Evolutionary conservation across 2,329 filamentous ascomycete species (phyloP), one percentile per base, ranked within the genome.

Genomic region (Colletotrichum sp.): DNA sequence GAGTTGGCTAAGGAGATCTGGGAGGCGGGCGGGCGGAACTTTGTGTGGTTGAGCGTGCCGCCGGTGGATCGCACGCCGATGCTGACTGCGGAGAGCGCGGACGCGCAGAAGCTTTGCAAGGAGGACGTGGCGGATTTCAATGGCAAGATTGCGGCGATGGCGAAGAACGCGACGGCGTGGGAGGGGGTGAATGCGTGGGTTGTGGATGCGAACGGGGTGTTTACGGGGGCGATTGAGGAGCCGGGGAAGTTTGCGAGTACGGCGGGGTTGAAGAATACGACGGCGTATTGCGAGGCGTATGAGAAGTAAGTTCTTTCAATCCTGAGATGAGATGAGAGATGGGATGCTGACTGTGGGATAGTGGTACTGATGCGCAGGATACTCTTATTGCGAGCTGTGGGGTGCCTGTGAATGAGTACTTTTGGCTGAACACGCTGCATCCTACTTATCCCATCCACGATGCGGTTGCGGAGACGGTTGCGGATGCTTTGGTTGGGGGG

Each of bases 401-500:
- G 2, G 82, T 90, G 60, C 84, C 90, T 0, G 90, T 92, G 4
- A 90, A 93, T 80, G 84, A 93, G 83, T 93, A 93, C 80, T 89
- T 93, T 79, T 93, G 92, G 92, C 84, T 93, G 34, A 93, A 93
- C 79, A 86, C 82, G 52, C 81, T 93, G 77, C 92, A 93, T 80
- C 92, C 92, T n/a, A 93, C 92, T 0, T 92, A 89, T 80, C 88
- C 90, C 0, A 88, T 93, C 69, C 91, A 93, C 77, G 90, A 92
- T 68, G 89, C 89, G 8, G 88, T 92, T 9, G 92, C 92, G 1
- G 83, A 89, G 73, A 81, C 85, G 66, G 83, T 92, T 57, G 85
- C 87, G 4, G 81, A 83, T 69, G 80, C 83, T 5, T 78, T 90
- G 77, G 75, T 75, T 8, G 81, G 79, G 13, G 86, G 84, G 3